A percentile compares a stretch with the other conserved stretches of the same genome.
Conservation (phyloP, 2,329 filamentous ascomycete species). For the Coniochaeta hoffmannii region DNA sequence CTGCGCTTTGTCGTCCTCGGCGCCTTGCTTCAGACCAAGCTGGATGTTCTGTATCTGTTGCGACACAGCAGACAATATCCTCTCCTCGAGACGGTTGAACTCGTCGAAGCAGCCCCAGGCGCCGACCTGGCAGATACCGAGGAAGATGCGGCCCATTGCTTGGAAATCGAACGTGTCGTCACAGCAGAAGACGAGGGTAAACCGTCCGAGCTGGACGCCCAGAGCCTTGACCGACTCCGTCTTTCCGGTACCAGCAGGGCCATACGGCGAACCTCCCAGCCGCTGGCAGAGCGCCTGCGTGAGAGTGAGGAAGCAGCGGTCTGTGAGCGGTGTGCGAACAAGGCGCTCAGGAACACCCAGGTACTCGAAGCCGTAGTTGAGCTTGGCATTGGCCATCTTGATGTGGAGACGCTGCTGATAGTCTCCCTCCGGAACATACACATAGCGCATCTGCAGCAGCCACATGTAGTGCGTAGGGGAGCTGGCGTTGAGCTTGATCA, state of each 20-base stretch:
- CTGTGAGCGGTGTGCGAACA: conserved; percentile 91
- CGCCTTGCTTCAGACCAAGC: conserved; percentile 81
- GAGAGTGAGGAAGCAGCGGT: conserved; percentile 95
- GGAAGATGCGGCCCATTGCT: conserved; percentile 98
- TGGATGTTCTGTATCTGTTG: conserved; percentile 99
- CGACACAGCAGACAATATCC: conserved; percentile 94
- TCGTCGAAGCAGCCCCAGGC: conserved; percentile 99
- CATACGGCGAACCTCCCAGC: conserved; percentile 93
- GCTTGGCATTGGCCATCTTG: conserved; percentile 92
- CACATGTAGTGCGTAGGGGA: conserved; percentile 79
- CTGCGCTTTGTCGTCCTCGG: conserved; percentile 73
- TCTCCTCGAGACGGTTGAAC: conserved; percentile 97
- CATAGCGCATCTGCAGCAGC: conserved; percentile 95
- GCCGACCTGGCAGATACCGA: conserved; percentile 97
- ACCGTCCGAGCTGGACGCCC: conserved; percentile 90
- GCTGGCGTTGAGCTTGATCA: conserved; percentile 67
- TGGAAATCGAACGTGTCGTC: conserved; percentile 99
- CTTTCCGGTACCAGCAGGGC: conserved; percentile 95
- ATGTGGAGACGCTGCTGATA: conserved; percentile 76
- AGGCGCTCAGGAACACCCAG: conserved; percentile 93
- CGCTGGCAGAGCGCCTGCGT: conserved; percentile 93
- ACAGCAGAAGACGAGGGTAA: conserved; percentile 98
- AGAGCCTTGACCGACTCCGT: conserved; percentile 98
- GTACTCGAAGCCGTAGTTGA: conserved; percentile 97
- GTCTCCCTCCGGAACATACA: conserved; percentile 77